phyloP scores from a whole-genome alignment of 495 filamentous ascomycete genomes.

The Penicillium robsamsonii region DNA sequence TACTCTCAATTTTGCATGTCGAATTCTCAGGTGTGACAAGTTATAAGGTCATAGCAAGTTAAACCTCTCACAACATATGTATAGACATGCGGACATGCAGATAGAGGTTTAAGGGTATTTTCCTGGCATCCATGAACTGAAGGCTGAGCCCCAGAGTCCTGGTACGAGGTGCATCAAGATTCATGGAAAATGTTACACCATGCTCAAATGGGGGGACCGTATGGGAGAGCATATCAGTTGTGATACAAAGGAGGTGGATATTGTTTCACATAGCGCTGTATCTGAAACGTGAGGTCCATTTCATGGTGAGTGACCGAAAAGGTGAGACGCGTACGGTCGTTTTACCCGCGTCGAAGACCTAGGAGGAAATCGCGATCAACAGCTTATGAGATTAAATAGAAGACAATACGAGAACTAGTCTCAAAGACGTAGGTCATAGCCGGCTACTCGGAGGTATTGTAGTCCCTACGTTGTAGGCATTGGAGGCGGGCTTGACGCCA shows the following conservation, averaged over 20 bases:
- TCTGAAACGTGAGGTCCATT: not conserved
- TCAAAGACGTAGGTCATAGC: not conserved
- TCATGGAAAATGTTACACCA: slow-evolving; percentile 8
- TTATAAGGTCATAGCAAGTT: not conserved
- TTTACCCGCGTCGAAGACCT: not conserved
- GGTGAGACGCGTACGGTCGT: not conserved
- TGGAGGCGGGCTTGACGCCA: not conserved
- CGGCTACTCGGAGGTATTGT: not conserved
- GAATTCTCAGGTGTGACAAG: not conserved
- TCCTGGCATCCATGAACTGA: not conserved
- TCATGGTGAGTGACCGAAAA: not conserved
- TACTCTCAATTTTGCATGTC: not conserved
- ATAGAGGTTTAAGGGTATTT: not conserved
- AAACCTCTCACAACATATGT: slow-evolving; percentile 2
- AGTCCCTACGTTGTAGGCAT: not conserved
- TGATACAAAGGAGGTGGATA: not conserved
- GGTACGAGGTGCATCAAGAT: slow-evolving; percentile 2
- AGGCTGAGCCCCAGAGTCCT: slow-evolving; percentile 6
- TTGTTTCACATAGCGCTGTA: slow-evolving; percentile 8
- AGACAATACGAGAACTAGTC: not conserved
- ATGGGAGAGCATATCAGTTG: not conserved
- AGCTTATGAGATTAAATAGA: not conserved
- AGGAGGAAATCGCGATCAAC: not conserved
- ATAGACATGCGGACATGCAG: slow-evolving; percentile 7
- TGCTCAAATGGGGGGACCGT: not conserved